Base-by-base conservation (phyloP, 2,329 filamentous ascomycete genomes). In the Onygenales sp. region DNA sequence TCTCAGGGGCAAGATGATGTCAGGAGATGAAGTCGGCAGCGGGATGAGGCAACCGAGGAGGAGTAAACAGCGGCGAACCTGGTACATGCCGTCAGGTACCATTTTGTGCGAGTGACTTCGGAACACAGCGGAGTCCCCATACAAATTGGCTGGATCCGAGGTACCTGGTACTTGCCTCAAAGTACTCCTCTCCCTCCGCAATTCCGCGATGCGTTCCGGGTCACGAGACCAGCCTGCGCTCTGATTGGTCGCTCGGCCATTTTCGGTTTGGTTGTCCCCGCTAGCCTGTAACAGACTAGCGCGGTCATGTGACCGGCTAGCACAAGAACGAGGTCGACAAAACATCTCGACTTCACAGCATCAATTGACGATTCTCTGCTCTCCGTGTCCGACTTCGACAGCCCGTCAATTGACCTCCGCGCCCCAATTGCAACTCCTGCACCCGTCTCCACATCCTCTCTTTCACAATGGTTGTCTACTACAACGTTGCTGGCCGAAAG, bases 381-480 rank as follows among this genome's bases (percentile, higher is more conserved):
- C 31, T n/a, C 43, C 11, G 43, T 27, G 21, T 27, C 21, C 21
- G 17, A 38, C 47, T 35, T 21, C 50, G n/a, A 38, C 48, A 33
- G 17, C 14, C 49, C 11, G 33, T 44, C 42, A 38, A 44, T 52
- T 44, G 38, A 51, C 14, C 7, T 10, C 47, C 10, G 8, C 17
- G 7, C 38, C 35, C 31, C 42, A 45, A 54, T 50, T 43, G 31
- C 52, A 44, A 9, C 13, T n/a, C 8, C 36, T 17, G 8, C 39
- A 8, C 32, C 39, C 36, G 7, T 60, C 51, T 57, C 57, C 55
- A 47, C 47, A 50, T 54, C 58, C 50, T 14, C 52, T 54, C 58
- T 60, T 55, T 66, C 69, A 75, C 67, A 62, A 78, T 78, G 75
- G 75, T 78, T 62, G 73, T 69, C 59, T 72, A 74, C 64, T 78